Percentiles rank a stretch among this genome's conserved stretches.
These are phyloP conservation scores for Penicillium sp. DNA, from an alignment of 2,329 filamentous ascomycete species.

Conservation along the genomic window DNA sequence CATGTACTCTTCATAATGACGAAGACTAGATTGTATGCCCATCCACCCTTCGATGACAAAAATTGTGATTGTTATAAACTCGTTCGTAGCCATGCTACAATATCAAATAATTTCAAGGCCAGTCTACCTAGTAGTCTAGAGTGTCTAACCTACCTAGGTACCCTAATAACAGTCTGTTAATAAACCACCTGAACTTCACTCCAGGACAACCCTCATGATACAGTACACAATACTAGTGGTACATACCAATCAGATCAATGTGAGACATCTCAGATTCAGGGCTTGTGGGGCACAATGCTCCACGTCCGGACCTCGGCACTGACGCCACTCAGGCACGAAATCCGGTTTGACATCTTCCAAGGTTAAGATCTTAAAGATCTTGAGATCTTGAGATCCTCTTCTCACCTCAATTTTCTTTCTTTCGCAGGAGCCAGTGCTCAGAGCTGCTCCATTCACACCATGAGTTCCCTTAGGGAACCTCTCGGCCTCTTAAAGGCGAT, in stretches of 20 bases:
- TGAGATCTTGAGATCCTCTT: neutral
- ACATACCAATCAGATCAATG: neutral
- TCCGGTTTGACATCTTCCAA: conserved; percentile 15
- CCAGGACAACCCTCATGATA: neutral
- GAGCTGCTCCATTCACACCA: conserved; percentile 8
- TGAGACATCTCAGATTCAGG: neutral
- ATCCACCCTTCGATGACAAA: neutral
- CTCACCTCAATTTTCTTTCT: neutral
- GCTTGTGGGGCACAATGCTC: neutral
- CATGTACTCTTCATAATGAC: neutral
- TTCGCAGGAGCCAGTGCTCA: neutral
- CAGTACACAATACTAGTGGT: neutral
- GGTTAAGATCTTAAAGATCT: neutral
- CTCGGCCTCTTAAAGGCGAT: conserved; percentile 39
- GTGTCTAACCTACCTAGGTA: neutral
- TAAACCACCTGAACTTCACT: neutral
- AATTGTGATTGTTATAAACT: neutral
- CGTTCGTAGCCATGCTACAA: neutral
- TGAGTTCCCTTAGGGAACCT: conserved; percentile 27
- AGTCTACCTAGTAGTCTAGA: too few species aligned
- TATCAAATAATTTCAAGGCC: neutral
- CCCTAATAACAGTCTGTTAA: neutral
- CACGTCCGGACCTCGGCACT: conserved; percentile 19
- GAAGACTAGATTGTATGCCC: neutral
- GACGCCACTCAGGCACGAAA: conserved; percentile 14